Percentiles rank a stretch among this genome's conserved stretches.
phyloP scores from a whole-genome alignment of 768 basidiomycete genomes.

The Candolleomyces eurysporus region DNA sequence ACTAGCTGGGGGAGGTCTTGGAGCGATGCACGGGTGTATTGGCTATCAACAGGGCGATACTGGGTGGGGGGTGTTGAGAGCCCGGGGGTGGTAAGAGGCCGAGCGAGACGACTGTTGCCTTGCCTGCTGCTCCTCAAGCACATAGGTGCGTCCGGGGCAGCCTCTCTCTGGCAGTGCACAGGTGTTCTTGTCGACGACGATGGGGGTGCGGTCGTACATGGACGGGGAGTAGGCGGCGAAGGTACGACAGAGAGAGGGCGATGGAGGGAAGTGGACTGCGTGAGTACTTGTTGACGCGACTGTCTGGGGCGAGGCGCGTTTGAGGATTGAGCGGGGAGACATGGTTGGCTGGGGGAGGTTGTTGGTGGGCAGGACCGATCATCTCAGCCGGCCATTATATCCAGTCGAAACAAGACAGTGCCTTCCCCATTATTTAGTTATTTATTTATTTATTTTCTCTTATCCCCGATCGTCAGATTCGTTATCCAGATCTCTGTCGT shows the following conservation, averaged over 20 bases:
- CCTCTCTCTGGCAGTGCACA: slow-evolving; percentile 80
- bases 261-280: slow-evolving; percentile 53
- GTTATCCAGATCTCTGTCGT: not conserved
- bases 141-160: slow-evolving; percentile 55
- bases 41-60: slow-evolving; percentile 3
- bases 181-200: slow-evolving; percentile 66
- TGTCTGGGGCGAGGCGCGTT: slow-evolving; percentile 32
- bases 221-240: slow-evolving; percentile 54
- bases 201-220: slow-evolving; percentile 78
- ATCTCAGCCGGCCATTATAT: not conserved
- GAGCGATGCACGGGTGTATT: slow-evolving; percentile 15
- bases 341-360: slow-evolving; percentile 16
- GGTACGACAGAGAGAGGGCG: slow-evolving; percentile 48
- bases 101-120: slow-evolving; percentile 15
- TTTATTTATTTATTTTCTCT: not conserved
- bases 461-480: not conserved
- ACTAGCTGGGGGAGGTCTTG: slow-evolving; percentile 48
- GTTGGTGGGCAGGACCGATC: slow-evolving; percentile 1
- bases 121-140: slow-evolving; percentile 3
- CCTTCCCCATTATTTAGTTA: not conserved
- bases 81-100: slow-evolving; percentile 6
- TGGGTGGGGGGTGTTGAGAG: not conserved
- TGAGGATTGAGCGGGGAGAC: slow-evolving; percentile 59
- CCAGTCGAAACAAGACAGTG: not conserved
- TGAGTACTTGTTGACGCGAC: slow-evolving; percentile 24